Conservation (phyloP, 2,329 filamentous ascomycete genomes). For the Fusarium buxicola region DNA sequence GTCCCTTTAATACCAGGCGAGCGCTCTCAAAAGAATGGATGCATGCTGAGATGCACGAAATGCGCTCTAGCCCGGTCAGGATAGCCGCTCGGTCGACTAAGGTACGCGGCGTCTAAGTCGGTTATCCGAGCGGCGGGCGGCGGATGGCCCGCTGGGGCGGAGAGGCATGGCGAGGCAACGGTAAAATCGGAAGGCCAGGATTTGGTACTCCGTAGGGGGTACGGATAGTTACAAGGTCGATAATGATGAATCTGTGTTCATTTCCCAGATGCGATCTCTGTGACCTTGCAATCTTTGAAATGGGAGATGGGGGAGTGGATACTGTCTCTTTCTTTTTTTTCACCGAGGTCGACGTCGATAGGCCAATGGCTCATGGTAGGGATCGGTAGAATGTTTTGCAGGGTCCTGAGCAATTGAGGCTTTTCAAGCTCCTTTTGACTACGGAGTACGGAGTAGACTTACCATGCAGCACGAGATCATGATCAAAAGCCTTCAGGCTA, state of each 20-base stretch:
- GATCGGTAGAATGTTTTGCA: constrained; percentile 38
- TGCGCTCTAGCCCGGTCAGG: constrained; percentile 31
- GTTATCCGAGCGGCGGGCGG: constrained; percentile 32
- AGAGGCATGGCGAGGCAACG: constrained; percentile 1
- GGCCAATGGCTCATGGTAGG: constrained; percentile 37
- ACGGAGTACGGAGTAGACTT: not conserved
- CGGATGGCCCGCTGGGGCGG: constrained; percentile 8
- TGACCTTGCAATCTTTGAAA: constrained; percentile 32
- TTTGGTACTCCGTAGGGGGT: not conserved
- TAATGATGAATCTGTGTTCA: constrained; percentile 30
- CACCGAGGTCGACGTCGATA: constrained; percentile 32
- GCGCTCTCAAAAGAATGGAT: constrained; percentile 11
- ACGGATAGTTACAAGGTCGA: constrained; percentile 11
- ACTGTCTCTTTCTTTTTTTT: constrained; percentile 18
- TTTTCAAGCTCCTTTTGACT: constrained; percentile 6
- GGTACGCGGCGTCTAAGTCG: constrained; percentile 30
- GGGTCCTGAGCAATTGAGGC: constrained; percentile 33
- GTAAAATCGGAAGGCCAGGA: constrained; percentile 1
- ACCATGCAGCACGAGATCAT: constrained; percentile 4
- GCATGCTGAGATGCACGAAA: constrained; percentile 27
- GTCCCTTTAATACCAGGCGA: constrained; percentile 17
- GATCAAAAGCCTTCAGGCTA: not conserved
- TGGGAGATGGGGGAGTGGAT: constrained; percentile 31
- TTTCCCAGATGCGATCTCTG: constrained; percentile 10
- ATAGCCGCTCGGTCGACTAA: constrained; percentile 36